Evolutionary conservation across 441 rosid genomes (phyloP), one percentile per base, ranked within the genome.

Genomic region (Gossypium lobatum): DNA sequence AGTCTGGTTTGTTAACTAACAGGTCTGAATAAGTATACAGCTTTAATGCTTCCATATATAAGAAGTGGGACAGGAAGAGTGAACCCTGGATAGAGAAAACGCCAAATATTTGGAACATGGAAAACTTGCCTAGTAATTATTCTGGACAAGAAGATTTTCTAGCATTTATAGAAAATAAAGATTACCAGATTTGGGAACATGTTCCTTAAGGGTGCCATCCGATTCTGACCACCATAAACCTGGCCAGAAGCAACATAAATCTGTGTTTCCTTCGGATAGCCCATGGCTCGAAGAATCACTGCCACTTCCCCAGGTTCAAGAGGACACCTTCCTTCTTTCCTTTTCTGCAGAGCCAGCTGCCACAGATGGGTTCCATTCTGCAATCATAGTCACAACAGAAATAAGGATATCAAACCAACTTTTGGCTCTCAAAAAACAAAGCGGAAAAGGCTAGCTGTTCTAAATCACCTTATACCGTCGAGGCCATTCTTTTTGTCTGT

Each of bases 301-400:
- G 99, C 98, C 67, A 95, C 99, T 84, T 95, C 99, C 73, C 92
- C 99, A 23, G 99, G 99, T 80, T 93, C 99, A 76, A 95, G 99
- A 77, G 98, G 99, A 83, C 99, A 95, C 64, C 98, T 80, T 2
- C 99, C 99, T 85, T 95, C 99, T 86, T 95, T 95, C 75, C 99
- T 85, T 84, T 95, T 95, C 84, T 91, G 93, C 75, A 95, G 83
- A 42, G 99, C 94, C 53, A 87, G 82, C 77, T 93, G 96, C 98
- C 98, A 93, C 46, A 95, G 89, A 86, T 95, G 99, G 71, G 96
- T 88, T 80, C 98, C 99, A 85, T 93, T 91, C 98, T 95, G 92
- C 86, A 77, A 9, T 54, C 23, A 9, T 71, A 53, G 75, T 53
- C 60, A 66, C 68, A 71, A 70, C 66, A 77, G 62, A 66, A 55